Evolutionary conservation across 2,329 filamentous ascomycete species (phyloP), one percentile per base, ranked within the genome.

Genomic region (Cladosporium austrohemisphaericum): DNA sequence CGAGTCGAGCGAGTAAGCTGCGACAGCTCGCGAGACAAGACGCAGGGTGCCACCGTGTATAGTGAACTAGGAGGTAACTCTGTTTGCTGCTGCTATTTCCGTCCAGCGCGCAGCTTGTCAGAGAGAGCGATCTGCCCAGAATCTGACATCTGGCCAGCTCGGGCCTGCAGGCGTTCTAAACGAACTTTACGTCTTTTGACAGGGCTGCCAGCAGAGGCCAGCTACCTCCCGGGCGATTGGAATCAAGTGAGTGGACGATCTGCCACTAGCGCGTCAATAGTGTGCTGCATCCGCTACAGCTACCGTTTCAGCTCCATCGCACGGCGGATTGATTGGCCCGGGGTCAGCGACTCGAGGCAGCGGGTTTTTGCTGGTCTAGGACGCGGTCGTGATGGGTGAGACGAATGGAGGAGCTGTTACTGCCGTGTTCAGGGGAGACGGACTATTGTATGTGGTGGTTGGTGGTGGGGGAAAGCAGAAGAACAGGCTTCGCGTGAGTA

Each of bases 261-360:
- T 46, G 44, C 44, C 44, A 38, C 44, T 47, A 47, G 44, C 23
- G 44, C 33, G 11, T 47, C 44, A 20, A 47, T 47, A 47, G 44
- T 47, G 16, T 20, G 25, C 44, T 37, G 44, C 44, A 47, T 33
- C 31, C 20, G 44, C 33, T 16, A 47, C 44, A 29, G 25, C 44
- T 47, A 47, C 33, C 33, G 33, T 47, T 47, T 38, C 44, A 47
- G 44, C 44, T 36, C 25, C 44, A 38, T 28, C 13, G 44, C 44
- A 38, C 40, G 40, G 14, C 40, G 26, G 40, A 14, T 14, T 38
- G 44, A 31, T 47, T 47, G 44, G 44, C 44, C 31, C 44, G 44
- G 44, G 14, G 33, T 10, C 18, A 20, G 44, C 44, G 33, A 47
- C 23, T 47, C 33, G 43, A 35, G 20, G 28, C 5, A 45, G 41